A percentile compares a stretch with the other conserved stretches of the same genome.
Evolutionary conservation across 768 basidiomycete genomes (phyloP).

Genomic region (Xerocomellus chrysenteron): DNA sequence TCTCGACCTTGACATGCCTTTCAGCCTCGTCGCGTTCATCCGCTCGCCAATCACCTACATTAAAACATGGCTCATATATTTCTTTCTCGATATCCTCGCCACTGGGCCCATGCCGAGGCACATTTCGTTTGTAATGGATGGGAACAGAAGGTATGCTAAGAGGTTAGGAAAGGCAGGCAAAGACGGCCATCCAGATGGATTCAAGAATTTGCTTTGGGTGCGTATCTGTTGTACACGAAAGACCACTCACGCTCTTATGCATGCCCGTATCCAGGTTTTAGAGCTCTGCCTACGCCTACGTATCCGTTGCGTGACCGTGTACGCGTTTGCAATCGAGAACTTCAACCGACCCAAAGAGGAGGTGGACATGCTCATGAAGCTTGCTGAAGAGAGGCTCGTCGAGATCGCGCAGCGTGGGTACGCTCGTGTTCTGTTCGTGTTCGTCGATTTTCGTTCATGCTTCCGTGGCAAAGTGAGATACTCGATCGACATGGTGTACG

Average conservation of each 20-base stretch:
- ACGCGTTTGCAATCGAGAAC: constrained; percentile 98
- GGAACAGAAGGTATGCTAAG: constrained; percentile 89
- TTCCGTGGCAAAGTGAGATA: constrained; percentile 56
- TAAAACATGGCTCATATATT: constrained; percentile 31
- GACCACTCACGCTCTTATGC: neutral
- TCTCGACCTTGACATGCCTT: neutral
- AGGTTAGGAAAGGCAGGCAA: constrained; percentile 58
- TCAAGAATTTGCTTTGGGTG: constrained; percentile 74
- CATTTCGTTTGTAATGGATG: constrained; percentile 97
- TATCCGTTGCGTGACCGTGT: constrained; percentile 85
- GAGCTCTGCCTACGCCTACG: constrained; percentile 82
- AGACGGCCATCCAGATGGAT: constrained; percentile 86
- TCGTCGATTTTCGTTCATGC: neutral
- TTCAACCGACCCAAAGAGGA: constrained; percentile 87
- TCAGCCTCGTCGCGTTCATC: constrained; percentile 10
- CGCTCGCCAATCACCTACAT: constrained; percentile 14
- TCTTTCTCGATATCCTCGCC: constrained; percentile 65
- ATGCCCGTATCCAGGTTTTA: constrained; percentile 55
- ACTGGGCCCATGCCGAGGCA: constrained; percentile 87
- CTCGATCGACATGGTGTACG: constrained; percentile 81
- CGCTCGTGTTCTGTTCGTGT: constrained; percentile 23
- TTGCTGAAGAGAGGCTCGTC: constrained; percentile 74
- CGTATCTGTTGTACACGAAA: constrained; percentile 26
- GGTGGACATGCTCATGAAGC: constrained; percentile 82
- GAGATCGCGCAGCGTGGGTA: constrained; percentile 84